phyloP scores from a whole-genome alignment of 495 filamentous ascomycete genomes.

The Oleoguttula mirabilis region DNA sequence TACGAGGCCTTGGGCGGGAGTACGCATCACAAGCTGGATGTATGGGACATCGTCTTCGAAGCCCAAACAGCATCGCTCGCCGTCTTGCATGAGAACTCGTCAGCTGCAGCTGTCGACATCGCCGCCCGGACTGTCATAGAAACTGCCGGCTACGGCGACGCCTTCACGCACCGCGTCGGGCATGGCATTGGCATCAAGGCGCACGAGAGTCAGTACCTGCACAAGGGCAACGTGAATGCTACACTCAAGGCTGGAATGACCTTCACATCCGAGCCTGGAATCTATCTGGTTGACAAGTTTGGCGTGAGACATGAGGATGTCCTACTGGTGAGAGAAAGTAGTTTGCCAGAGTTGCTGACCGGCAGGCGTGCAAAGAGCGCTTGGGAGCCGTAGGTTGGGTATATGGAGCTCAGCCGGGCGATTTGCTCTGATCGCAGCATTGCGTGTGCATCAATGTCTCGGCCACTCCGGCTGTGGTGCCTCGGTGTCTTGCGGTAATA shows the following conservation, averaged over 20 bases:
- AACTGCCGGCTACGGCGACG: constrained; percentile 38
- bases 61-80: constrained; percentile 38
- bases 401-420: no score
- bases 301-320: constrained; percentile 35
- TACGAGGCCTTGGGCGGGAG: constrained; percentile 38
- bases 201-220: constrained; percentile 45
- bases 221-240: constrained; percentile 37
- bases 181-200: constrained; percentile 49
- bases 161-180: constrained; percentile 45
- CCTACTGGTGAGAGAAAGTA: background rate
- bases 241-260: constrained; percentile 39
- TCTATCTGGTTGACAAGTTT: constrained; percentile 42
- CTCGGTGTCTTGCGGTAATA: no score
- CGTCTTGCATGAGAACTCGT: constrained; percentile 33
- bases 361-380: background rate
- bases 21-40: no score
- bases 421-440: no score
- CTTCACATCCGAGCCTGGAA: constrained; percentile 45
- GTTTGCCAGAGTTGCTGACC: background rate
- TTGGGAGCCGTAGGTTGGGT: background rate
- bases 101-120: constrained; percentile 41
- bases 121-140: constrained; percentile 41
- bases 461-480: no score
- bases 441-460: no score
- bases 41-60: constrained; percentile 42